Evolutionary conservation across 768 basidiomycete genomes (phyloP), one percentile per base, ranked within the genome.

Genomic region (Gymnopilus junonius): DNA sequence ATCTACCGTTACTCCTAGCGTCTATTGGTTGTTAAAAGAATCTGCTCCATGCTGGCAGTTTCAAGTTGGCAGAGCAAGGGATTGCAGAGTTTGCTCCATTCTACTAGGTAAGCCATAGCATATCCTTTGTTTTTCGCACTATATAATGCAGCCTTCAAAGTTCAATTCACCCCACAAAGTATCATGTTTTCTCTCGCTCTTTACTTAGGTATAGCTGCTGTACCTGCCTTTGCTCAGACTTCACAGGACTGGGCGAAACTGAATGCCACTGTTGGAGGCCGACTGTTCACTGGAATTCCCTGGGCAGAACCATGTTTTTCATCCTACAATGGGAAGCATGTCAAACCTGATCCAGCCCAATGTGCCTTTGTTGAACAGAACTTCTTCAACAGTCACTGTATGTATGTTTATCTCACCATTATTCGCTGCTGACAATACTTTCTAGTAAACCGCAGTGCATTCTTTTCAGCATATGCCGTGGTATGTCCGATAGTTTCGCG

Each of bases 241-340:
- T 23, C 43, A 4, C 46, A 25, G 3, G 46, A 50, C 25, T 50
- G 46, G 46, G 15, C 4, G 6, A 15, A 2, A 11, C 25, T 69
- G 17, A 63, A 65, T 29, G 23, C 25, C 17, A 58, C 58, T n/a
- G 60, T 69, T 32, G 66, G 62, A 25, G 68, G 68, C 7, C 59
- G 68, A 27, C 57, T 69, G 35, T 4, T 29, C n/a, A 5, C 31
- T 4, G 66, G 65, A 14, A 25, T 54, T 8, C 66, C 68, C 3
- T 69, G 53, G 17, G 37, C 68, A 0, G 23, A 62, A 21, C 56
- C 68, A 3, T 69, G 68, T 27, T 69, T 69, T 50, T 51, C 46
- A 6, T 27, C 46, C 11, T 57, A 46, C 43, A 48, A 58, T 39
- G 58, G 55, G 23, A 23, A 34, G 0, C 17, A 32, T 2, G 54